Percentiles rank a stretch among this genome's conserved stretches.
These are phyloP conservation scores for Penicillium brasilianum DNA, from an alignment of 2,329 filamentous ascomycete genomes.

Conservation along the genomic window DNA sequence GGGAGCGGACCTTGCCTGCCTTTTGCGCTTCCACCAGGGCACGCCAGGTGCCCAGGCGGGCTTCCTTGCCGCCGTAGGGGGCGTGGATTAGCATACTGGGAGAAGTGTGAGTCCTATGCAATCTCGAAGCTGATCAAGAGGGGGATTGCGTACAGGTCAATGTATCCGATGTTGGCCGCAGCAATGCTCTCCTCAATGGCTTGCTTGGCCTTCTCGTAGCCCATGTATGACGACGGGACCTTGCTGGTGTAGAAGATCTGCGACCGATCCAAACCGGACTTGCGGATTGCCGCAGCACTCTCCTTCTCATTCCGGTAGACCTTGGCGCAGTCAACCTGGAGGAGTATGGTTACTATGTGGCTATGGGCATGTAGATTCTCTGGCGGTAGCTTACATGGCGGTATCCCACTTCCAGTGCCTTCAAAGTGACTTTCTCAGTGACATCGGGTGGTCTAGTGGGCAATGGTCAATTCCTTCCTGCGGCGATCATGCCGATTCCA, in stretches of 20 bases:
- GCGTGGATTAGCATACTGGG: slow-evolving; percentile 47
- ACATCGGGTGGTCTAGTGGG: slow-evolving; percentile 58
- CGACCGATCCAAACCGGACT: slow-evolving; percentile 58
- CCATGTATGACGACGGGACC: slow-evolving; percentile 57
- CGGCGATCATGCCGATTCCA: not conserved
- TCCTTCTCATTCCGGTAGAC: slow-evolving; percentile 64
- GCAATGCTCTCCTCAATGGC: slow-evolving; percentile 68
- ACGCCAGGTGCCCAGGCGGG: slow-evolving; percentile 47
- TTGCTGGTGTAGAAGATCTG: slow-evolving; percentile 69
- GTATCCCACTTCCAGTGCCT: slow-evolving; percentile 62
- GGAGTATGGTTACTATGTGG: not conserved
- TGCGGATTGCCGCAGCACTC: slow-evolving; percentile 58
- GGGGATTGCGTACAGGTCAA: slow-evolving; percentile 61
- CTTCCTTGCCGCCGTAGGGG: slow-evolving; percentile 45
- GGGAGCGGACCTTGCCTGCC: slow-evolving; percentile 45
- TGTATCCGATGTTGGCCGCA: slow-evolving; percentile 67
- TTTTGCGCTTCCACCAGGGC: slow-evolving; percentile 49
- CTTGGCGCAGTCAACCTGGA: slow-evolving; percentile 62
- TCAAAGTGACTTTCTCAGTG: slow-evolving; percentile 62
- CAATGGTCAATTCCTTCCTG: not conserved
- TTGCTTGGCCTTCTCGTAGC: slow-evolving; percentile 68
- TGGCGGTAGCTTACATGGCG: slow-evolving; percentile 54
- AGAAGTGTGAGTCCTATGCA: slow-evolving; percentile 13
- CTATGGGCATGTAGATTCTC: not conserved
- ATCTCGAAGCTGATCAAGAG: not conserved